phyloP scores from a whole-genome alignment of 805 yeast species.

The Scheffersomyces lignosus region DNA sequence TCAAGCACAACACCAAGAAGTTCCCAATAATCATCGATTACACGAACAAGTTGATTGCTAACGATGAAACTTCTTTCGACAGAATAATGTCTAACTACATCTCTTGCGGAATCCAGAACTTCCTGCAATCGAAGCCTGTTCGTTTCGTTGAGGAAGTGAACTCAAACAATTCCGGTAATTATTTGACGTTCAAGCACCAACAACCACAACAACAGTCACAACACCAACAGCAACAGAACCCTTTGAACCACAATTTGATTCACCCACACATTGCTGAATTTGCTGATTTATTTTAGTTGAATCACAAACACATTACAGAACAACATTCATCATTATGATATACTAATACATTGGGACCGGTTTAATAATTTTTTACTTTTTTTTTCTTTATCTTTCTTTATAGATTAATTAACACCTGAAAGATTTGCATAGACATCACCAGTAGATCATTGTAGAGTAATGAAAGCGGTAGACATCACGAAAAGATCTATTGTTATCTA shows the following conservation, averaged over 20 bases:
- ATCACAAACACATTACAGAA: background rate
- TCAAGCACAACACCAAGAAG: constrained; percentile 17
- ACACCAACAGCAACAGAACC: background rate
- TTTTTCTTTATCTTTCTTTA: background rate
- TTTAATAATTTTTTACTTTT: too few species aligned
- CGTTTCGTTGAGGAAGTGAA: constrained; percentile 1
- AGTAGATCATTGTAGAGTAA: background rate
- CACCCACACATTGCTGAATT: constrained; percentile 46
- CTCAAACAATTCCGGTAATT: constrained; percentile 3
- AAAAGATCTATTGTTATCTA: too few species aligned
- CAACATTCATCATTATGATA: background rate
- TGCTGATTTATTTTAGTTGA: constrained; percentile 40
- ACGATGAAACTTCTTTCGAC: constrained; percentile 43
- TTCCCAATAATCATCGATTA: constrained; percentile 53
- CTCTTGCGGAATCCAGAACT: constrained; percentile 28
- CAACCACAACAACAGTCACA: background rate
- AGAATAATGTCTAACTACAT: constrained; percentile 43
- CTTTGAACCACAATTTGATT: constrained; percentile 17
- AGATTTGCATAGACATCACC: background rate
- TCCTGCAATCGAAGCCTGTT: constrained; percentile 1
- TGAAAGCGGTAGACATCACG: too few species aligned
- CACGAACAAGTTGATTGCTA: constrained; percentile 57
- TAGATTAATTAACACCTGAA: background rate
- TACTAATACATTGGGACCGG: background rate
- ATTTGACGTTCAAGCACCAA: constrained; percentile 3